phyloP scores from a whole-genome alignment of 2,329 filamentous ascomycete species.

The Ophiostoma triangulosporum region DNA sequence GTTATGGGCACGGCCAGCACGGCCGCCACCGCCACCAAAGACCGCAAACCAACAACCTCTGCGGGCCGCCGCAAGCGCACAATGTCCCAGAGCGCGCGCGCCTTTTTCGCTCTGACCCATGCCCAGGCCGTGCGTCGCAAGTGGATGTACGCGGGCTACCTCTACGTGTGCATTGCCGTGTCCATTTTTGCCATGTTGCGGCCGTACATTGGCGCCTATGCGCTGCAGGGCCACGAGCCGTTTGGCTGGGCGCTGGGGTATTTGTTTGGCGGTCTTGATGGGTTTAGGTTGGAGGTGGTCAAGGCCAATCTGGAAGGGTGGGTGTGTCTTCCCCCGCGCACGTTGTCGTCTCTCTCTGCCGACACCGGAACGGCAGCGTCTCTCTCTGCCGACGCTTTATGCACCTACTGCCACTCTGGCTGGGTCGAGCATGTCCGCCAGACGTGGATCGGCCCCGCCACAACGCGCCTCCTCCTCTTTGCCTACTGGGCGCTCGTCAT shows the following conservation, averaged over 20 bases:
- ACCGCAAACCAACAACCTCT: constrained; percentile 45
- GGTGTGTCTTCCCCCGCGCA: constrained; percentile 51
- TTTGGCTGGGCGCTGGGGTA: constrained; percentile 90
- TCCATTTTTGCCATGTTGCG: constrained; percentile 62
- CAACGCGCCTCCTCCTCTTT: constrained; percentile 59
- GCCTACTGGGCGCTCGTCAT: constrained; percentile 66
- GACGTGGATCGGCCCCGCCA: constrained; percentile 53
- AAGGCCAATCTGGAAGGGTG: constrained; percentile 56
- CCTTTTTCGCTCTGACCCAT: constrained; percentile 70
- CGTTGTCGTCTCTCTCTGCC: not conserved
- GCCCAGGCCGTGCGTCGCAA: constrained; percentile 63
- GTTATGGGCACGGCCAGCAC: too few species aligned
- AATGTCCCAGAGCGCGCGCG: constrained; percentile 49
- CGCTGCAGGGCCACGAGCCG: constrained; percentile 62
- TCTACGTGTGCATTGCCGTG: constrained; percentile 53
- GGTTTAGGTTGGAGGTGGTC: constrained; percentile 59
- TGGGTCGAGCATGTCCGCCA: constrained; percentile 54
- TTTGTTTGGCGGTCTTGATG: constrained; percentile 63
- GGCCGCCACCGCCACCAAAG: constrained; percentile 11
- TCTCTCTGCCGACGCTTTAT: not conserved
- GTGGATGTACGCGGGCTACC: constrained; percentile 70
- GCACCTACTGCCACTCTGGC: constrained; percentile 35
- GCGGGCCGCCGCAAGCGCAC: constrained; percentile 53
- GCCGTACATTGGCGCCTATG: constrained; percentile 50
- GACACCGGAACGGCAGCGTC: too few species aligned